Evolutionary conservation across 306 rosid species (phyloP), one percentile per base, ranked within the genome.

Genomic region (Morella rubra): DNA sequence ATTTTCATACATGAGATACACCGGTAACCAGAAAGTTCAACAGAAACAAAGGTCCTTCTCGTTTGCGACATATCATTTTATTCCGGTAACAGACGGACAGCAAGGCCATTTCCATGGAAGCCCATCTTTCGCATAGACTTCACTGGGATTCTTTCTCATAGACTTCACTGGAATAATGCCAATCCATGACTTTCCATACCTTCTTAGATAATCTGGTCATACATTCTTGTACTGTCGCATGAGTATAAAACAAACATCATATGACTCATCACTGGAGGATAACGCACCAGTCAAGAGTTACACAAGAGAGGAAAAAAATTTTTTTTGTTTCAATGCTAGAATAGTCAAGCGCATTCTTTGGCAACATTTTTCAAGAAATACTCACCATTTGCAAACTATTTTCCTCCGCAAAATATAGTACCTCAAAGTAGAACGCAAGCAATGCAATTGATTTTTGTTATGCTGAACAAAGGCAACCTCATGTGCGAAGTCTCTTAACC

Each of bases 131-230:
- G n/a, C n/a, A n/a, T n/a, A n/a, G n/a, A n/a, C n/a, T n/a, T n/a
- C n/a, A n/a, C n/a, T n/a, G n/a, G n/a, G n/a, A n/a, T n/a, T n/a
- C n/a, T n/a, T n/a, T n/a, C n/a, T n/a, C 97, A n/a, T 76, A 91
- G 81, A 89, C 85, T 58, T 91, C 88, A 74, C 83, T 80, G 47
- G 87, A 97, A 72, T 95, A 86, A 81, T 92, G 88, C 99, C 99
- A 95, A 41, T 89, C 87, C 72, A 95, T 88, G 74, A 95, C 97
- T 77, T 89, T 90, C 99, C 99, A 95, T 80, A 96, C 88, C 93
- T 91, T 92, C 93, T 91, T 84, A 96, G 88, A 77, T 95, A 95
- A 76, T 95, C 99, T 55, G 97, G 99, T 74, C 93, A 88, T 6
- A 90, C 97, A 82, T 95, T 95, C 86, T 95, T 95, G 91, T 95